Percentiles rank a stretch among this genome's conserved stretches.
phyloP scores from a whole-genome alignment of 2,329 filamentous ascomycete species.

The Ophiosphaerella herpotricha region DNA sequence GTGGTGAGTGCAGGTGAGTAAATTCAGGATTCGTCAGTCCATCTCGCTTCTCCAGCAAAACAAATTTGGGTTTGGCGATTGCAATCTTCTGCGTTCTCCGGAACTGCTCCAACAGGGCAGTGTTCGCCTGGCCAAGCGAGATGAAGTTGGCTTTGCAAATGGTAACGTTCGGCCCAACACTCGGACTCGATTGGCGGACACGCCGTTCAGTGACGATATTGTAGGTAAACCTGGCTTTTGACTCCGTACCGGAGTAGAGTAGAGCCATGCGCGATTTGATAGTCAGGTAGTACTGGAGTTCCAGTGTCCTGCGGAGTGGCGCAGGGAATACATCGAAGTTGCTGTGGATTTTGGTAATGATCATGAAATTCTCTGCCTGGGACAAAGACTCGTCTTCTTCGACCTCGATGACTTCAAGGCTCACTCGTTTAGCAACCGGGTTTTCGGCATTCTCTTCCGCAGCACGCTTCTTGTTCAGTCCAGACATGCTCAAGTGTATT shows the following conservation, averaged over 20 bases:
- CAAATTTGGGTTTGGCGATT: not conserved
- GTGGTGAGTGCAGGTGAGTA: slow-evolving; percentile 2
- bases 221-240: not conserved
- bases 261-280: no score
- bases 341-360: not conserved
- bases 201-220: not conserved
- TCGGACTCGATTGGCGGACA: not conserved
- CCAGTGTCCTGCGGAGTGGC: not conserved
- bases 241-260: no score
- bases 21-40: slow-evolving; percentile 1
- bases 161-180: not conserved
- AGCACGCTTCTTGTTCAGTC: no score
- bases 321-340: not conserved
- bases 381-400: not conserved
- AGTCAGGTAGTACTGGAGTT: not conserved
- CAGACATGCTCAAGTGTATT: no score
- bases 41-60: not conserved
- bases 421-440: not conserved
- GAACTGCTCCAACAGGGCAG: not conserved
- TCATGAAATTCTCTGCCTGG: no score
- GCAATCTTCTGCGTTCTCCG: not conserved
- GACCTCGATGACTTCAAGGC: not conserved
- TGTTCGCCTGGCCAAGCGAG: not conserved
- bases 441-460: no score
- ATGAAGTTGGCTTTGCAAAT: not conserved